phyloP scores from a whole-genome alignment of 768 basidiomycete species.

The Leccinum barrowsii region DNA sequence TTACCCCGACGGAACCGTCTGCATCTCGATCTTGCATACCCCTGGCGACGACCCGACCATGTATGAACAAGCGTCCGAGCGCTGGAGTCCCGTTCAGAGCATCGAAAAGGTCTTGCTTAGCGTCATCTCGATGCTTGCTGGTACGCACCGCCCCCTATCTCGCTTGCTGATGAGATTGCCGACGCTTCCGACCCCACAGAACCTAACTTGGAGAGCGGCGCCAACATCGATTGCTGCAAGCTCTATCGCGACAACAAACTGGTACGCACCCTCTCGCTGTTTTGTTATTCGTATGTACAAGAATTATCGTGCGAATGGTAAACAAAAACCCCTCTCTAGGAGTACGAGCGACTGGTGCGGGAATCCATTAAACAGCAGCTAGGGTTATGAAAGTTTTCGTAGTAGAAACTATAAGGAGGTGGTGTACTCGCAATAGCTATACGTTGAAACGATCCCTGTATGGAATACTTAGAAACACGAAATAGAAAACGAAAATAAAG shows the following conservation, averaged over 20 bases:
- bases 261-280: slow-evolving; percentile 29
- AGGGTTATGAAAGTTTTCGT: slow-evolving; percentile 50
- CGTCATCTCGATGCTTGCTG: slow-evolving; percentile 96
- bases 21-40: slow-evolving; percentile 96
- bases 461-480: slow-evolving; percentile 3
- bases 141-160: slow-evolving; percentile 38
- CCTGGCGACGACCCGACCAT: slow-evolving; percentile 89
- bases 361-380: slow-evolving; percentile 83
- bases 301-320: slow-evolving; percentile 1
- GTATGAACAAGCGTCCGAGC: slow-evolving; percentile 93
- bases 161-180: background rate
- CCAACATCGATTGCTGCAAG: slow-evolving; percentile 97
- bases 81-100: slow-evolving; percentile 99
- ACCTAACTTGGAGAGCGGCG: slow-evolving; percentile 96
- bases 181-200: slow-evolving; percentile 41
- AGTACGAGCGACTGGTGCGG: slow-evolving; percentile 86
- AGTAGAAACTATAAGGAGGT: slow-evolving; percentile 14
- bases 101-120: slow-evolving; percentile 96
- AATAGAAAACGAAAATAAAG: background rate
- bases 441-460: slow-evolving; percentile 1
- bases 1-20: slow-evolving; percentile 94
- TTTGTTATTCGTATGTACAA: background rate
- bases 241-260: slow-evolving; percentile 84
- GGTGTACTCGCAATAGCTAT: slow-evolving; percentile 10
- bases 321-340: slow-evolving; percentile 33